phyloP scores from a whole-genome alignment of 169 alveolate species.

The Plasmodium blacklocki region DNA sequence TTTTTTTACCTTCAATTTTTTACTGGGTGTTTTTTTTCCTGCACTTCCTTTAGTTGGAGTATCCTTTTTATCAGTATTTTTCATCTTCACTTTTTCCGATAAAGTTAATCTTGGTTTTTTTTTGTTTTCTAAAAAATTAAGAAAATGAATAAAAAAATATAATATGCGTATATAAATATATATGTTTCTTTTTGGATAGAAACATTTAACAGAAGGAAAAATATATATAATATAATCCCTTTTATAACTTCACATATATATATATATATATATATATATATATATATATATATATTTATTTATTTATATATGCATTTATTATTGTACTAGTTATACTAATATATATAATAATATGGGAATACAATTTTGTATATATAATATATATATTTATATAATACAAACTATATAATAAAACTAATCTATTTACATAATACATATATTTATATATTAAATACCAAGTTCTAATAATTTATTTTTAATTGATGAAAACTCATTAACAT shows the following conservation, averaged over 20 bases:
- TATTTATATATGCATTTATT: no score
- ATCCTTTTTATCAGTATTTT: slow-evolving; percentile 14
- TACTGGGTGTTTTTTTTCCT: slow-evolving; percentile 18
- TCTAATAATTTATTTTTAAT: slow-evolving; percentile 61
- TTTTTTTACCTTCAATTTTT: slow-evolving; percentile 20
- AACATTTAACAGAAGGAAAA: background rate
- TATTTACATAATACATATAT: background rate
- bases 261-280: background rate
- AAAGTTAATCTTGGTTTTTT: slow-evolving; percentile 60
- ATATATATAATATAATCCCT: no score
- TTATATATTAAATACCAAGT: slow-evolving; percentile 34
- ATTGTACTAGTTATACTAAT: no score
- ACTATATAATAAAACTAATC: no score
- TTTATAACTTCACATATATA: no score
- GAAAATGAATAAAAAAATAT: background rate
- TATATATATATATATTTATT: background rate
- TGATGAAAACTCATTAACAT: slow-evolving; percentile 60
- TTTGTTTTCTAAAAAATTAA: slow-evolving; percentile 37
- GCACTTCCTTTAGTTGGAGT: slow-evolving; percentile 9
- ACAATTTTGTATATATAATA: no score
- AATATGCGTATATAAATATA: background rate
- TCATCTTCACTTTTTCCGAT: slow-evolving; percentile 63
- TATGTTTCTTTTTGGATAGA: background rate
- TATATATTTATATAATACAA: no score
- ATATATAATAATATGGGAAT: no score